Conservation (phyloP, 2,329 filamentous ascomycete species). For the Diaporthe ampelina region DNA sequence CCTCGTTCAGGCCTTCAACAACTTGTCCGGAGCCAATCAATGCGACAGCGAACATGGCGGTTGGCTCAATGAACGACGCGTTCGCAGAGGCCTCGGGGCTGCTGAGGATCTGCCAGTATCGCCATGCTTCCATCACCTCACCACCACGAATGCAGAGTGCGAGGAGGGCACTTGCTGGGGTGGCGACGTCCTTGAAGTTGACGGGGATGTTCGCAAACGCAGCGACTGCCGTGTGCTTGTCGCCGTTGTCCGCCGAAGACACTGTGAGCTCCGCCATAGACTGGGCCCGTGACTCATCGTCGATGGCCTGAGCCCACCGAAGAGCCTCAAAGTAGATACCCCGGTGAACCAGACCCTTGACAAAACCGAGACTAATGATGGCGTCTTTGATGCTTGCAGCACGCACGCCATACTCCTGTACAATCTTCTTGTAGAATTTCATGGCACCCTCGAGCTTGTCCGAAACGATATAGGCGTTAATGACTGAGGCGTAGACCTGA, state of each 20-base stretch:
- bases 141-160: conserved; percentile 88
- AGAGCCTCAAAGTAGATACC: conserved; percentile 82
- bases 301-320: conserved; percentile 77
- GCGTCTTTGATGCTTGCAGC: conserved; percentile 77
- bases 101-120: conserved; percentile 84
- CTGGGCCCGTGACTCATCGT: conserved; percentile 68
- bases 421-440: conserved; percentile 87
- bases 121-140: conserved; percentile 81
- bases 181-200: conserved; percentile 63
- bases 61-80: conserved; percentile 83
- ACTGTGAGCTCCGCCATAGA: conserved; percentile 82
- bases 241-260: conserved; percentile 83
- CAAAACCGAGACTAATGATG: conserved; percentile 80
- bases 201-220: conserved; percentile 73
- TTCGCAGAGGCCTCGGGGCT: conserved; percentile 72
- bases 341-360: conserved; percentile 81
- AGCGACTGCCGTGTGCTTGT: conserved; percentile 75
- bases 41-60: conserved; percentile 90
- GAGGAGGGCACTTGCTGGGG: conserved; percentile 83
- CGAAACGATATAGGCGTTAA: conserved; percentile 88
- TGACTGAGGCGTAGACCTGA: conserved; percentile 89
- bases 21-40: conserved; percentile 88
- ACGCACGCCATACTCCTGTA: conserved; percentile 71
- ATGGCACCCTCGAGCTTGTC: conserved; percentile 85
- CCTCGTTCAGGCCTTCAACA: conserved; percentile 83